Conservation (phyloP, 495 filamentous ascomycete species). For the Talaromyces nanjingensis region DNA sequence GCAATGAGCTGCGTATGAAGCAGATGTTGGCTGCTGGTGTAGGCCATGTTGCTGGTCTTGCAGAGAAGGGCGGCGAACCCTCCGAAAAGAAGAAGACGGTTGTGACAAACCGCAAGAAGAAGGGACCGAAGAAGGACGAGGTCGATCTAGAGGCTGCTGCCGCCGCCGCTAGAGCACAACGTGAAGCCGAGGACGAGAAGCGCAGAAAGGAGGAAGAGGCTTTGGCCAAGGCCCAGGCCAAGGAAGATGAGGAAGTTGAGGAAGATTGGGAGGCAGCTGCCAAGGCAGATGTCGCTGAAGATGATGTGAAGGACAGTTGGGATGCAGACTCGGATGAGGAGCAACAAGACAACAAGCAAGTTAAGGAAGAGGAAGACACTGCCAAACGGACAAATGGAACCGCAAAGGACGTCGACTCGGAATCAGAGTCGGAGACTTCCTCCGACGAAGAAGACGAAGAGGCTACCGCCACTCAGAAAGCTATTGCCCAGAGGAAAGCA, state of each 20-base stretch:
- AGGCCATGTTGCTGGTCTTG: constrained; percentile 65
- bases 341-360: constrained; percentile 38
- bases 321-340: constrained; percentile 83
- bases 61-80: constrained; percentile 39
- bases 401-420: constrained; percentile 34
- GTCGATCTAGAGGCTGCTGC: constrained; percentile 61
- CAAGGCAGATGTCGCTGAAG: constrained; percentile 65
- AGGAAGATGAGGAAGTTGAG: constrained; percentile 59
- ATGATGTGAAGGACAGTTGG: constrained; percentile 90
- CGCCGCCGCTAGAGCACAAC: constrained; percentile 51
- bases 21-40: constrained; percentile 89
- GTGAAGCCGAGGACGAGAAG: constrained; percentile 65
- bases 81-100: constrained; percentile 66
- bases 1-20: constrained; percentile 79
- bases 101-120: constrained; percentile 70
- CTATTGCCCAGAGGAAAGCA: constrained; percentile 69
- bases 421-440: constrained; percentile 53
- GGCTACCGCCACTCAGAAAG: constrained; percentile 56
- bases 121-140: constrained; percentile 64
- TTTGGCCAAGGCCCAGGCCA: constrained; percentile 46
- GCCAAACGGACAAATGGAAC: constrained; percentile 22
- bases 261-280: constrained; percentile 90
- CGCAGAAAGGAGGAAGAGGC: constrained; percentile 59
- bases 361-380: constrained; percentile 19
- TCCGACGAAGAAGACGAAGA: constrained; percentile 68